phyloP scores from a whole-genome alignment of 768 basidiomycete genomes.

The Clavulina sp. region DNA sequence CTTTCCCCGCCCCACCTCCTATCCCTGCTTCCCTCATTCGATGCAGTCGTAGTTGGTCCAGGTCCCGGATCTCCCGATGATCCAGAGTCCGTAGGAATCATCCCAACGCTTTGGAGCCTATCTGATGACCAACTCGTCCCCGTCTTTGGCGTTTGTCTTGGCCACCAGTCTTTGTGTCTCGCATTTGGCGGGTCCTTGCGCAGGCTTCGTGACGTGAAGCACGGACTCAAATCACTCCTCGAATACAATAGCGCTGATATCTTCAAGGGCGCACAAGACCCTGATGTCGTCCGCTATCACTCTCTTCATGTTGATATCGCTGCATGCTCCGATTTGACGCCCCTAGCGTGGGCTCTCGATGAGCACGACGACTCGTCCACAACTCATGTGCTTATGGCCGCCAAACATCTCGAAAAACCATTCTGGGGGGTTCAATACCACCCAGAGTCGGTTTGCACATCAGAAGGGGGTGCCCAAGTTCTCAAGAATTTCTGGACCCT shows the following conservation, averaged over 20 bases:
- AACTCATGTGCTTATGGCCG: constrained; percentile 54
- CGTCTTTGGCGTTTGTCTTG: constrained; percentile 71
- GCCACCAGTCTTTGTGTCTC: constrained; percentile 56
- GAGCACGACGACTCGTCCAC: constrained; percentile 33
- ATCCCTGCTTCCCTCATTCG: constrained; percentile 40
- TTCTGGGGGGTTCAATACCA: constrained; percentile 87
- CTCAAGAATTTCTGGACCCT: constrained; percentile 59
- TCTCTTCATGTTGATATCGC: constrained; percentile 49
- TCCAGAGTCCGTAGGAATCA: constrained; percentile 44
- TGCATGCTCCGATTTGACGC: constrained; percentile 31
- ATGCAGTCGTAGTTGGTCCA: constrained; percentile 57
- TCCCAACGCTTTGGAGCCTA: constrained; percentile 54
- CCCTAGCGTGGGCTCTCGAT: constrained; percentile 59
- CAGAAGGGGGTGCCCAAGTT: constrained; percentile 43
- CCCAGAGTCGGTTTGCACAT: constrained; percentile 64
- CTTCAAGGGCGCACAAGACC: constrained; percentile 33
- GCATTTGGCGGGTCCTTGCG: constrained; percentile 45
- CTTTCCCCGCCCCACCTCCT: constrained; percentile 32
- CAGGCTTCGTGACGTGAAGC: constrained; percentile 51
- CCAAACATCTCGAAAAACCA: constrained; percentile 42
- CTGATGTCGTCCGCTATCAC: constrained; percentile 60
- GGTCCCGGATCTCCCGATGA: constrained; percentile 64
- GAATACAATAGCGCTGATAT: constrained; percentile 40
- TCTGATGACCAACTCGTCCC: constrained; percentile 36
- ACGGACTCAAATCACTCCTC: constrained; percentile 54